These are phyloP conservation scores for Apiosordaria backusii DNA, from an alignment of 495 filamentous ascomycete genomes.

Conservation along the genomic window DNA sequence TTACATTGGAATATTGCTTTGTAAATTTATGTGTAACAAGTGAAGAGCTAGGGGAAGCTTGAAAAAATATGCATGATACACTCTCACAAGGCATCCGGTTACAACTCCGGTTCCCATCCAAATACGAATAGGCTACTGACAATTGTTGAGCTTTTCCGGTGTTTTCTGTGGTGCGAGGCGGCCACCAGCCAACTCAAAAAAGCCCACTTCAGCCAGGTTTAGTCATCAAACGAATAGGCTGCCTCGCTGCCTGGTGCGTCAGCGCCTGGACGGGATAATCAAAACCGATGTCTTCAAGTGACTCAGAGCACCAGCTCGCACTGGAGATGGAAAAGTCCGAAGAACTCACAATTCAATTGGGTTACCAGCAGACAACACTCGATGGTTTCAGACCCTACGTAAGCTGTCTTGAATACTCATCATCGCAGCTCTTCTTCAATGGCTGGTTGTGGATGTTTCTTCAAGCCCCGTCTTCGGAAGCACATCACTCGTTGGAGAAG, in stretches of 20 bases:
- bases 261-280: neutral
- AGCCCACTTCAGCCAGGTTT: too few relatives aligned
- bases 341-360: neutral
- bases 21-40: slow-evolving; percentile 1
- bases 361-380: neutral
- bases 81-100: neutral
- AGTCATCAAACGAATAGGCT: too few relatives aligned
- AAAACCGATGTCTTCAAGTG: neutral
- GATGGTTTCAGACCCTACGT: neutral
- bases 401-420: neutral
- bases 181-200: too few relatives aligned
- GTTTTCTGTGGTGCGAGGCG: too few relatives aligned
- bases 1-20: neutral
- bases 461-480: neutral
- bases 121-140: too few relatives aligned
- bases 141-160: too few relatives aligned
- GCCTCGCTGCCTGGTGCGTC: neutral
- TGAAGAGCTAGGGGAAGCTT: neutral
- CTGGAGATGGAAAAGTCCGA: neutral
- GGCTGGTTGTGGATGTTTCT: neutral
- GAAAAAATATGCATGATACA: too few relatives aligned
- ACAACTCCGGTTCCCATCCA: neutral
- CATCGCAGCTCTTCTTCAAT: neutral
- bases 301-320: neutral
- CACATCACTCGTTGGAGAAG: neutral